phyloP scores from a whole-genome alignment of 1,139 yeast species.

The Citeromyces hawaiiensis region DNA sequence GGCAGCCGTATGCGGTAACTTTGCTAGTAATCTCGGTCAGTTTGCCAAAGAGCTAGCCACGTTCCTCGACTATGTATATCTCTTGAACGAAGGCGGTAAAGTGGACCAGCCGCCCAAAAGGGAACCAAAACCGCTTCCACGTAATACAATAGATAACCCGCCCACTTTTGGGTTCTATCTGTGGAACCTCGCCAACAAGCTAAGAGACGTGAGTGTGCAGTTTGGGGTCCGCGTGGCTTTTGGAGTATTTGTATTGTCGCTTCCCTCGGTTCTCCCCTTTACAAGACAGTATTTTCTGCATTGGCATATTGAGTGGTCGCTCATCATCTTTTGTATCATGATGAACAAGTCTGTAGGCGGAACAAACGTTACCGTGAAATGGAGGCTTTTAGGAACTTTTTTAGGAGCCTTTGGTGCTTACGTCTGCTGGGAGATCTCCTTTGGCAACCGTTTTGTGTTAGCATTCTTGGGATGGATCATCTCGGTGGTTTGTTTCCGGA shows the following conservation, averaged over 20 bases:
- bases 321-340: conserved; percentile 68
- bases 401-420: conserved; percentile 57
- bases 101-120: background rate
- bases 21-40: conserved; percentile 50
- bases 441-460: conserved; percentile 42
- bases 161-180: conserved; percentile 12
- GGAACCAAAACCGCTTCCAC: background rate
- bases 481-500: conserved; percentile 53
- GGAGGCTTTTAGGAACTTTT: conserved; percentile 66
- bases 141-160: background rate
- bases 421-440: conserved; percentile 40
- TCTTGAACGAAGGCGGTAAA: conserved; percentile 30
- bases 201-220: conserved; percentile 55
- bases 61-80: conserved; percentile 31
- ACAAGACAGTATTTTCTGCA: conserved; percentile 39
- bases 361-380: conserved; percentile 65
- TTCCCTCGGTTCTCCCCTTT: conserved; percentile 52
- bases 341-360: conserved; percentile 87
- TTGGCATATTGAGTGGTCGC: conserved; percentile 82
- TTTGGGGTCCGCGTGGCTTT: conserved; percentile 72
- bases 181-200: conserved; percentile 29
- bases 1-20: conserved; percentile 78
- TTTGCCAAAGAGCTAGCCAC: conserved; percentile 44
- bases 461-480: conserved; percentile 46
- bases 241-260: conserved; percentile 56